Conservation (phyloP, 805 yeast species). For the Ogataea paradorogensis region DNA sequence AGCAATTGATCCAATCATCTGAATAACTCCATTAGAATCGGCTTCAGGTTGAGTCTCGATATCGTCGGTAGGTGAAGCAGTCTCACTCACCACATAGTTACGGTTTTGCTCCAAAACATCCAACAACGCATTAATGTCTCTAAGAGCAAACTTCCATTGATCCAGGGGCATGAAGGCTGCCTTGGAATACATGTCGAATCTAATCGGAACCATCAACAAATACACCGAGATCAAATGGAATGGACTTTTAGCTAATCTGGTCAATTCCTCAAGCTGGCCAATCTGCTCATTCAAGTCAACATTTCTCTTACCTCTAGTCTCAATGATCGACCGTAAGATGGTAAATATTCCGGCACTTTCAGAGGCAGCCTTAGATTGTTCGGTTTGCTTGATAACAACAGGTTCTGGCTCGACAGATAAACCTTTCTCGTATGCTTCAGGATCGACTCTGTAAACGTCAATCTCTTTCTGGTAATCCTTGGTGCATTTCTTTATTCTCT, state of each 20-base stretch:
- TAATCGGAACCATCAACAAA: slow-evolving; percentile 78
- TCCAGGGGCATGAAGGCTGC: slow-evolving; percentile 71
- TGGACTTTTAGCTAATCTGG: slow-evolving; percentile 48
- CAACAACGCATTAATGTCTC: slow-evolving; percentile 62
- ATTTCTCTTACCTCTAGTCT: slow-evolving; percentile 93
- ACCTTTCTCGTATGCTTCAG: slow-evolving; percentile 69
- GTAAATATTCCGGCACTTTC: slow-evolving; percentile 57
- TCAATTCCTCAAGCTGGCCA: slow-evolving; percentile 59
- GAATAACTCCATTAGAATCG: slow-evolving; percentile 63
- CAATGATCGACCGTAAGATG: slow-evolving; percentile 70
- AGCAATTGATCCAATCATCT: slow-evolving; percentile 78
- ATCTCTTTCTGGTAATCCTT: slow-evolving; percentile 66
- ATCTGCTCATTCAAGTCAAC: slow-evolving; percentile 82
- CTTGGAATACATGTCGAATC: slow-evolving; percentile 75
- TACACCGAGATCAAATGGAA: slow-evolving; percentile 78
- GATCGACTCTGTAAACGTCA: slow-evolving; percentile 59
- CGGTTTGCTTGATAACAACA: slow-evolving; percentile 19
- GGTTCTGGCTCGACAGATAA: slow-evolving; percentile 24
- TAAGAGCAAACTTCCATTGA: slow-evolving; percentile 72
- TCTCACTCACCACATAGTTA: slow-evolving; percentile 70
- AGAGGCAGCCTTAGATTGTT: slow-evolving; percentile 35
- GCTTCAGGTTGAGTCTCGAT: slow-evolving; percentile 69
- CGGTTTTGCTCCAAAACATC: slow-evolving; percentile 62
- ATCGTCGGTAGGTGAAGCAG: slow-evolving; percentile 68
- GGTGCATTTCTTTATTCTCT: slow-evolving; percentile 77